Percentiles rank a stretch among this genome's conserved stretches.
These are phyloP conservation scores for Lactifluus echinatus DNA, from an alignment of 768 basidiomycete genomes.

Conservation along the genomic window DNA sequence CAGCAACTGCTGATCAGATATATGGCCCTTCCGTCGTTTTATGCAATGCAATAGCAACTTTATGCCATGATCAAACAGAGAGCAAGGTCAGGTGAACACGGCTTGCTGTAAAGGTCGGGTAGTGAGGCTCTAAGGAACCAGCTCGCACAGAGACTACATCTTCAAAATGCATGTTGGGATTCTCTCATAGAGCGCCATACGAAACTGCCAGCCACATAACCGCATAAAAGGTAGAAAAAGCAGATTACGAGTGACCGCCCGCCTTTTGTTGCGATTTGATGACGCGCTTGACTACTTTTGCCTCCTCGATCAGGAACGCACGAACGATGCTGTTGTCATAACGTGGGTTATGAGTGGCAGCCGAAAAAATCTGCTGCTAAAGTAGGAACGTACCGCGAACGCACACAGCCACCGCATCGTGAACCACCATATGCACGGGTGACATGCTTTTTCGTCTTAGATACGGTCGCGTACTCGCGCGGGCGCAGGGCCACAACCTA, in stretches of 20 bases:
- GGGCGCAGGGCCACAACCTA: constrained; percentile 95
- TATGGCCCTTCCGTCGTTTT: neutral
- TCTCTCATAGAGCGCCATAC: constrained; percentile 1
- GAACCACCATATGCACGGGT: constrained; percentile 96
- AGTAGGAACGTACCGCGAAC: constrained; percentile 60
- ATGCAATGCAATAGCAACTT: neutral
- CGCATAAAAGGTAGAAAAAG: neutral
- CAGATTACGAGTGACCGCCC: constrained; percentile 22
- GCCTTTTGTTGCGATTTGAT: constrained; percentile 79
- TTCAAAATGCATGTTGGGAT: neutral
- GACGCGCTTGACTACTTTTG: constrained; percentile 99
- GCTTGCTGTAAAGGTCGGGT: neutral
- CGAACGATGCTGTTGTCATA: constrained; percentile 72
- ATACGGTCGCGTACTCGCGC: constrained; percentile 89
- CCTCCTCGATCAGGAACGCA: constrained; percentile 98
- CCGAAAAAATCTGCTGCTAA: constrained; percentile 13
- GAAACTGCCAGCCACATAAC: neutral
- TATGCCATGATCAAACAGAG: neutral
- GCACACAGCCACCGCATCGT: constrained; percentile 92
- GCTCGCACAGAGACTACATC: neutral
- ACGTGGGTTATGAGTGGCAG: neutral
- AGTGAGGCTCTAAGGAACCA: neutral
- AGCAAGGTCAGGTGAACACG: neutral
- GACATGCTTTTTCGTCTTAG: constrained; percentile 96
- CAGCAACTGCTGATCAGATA: neutral